A percentile compares a stretch with the other conserved stretches of the same genome.
phyloP scores from a whole-genome alignment of 2,329 filamentous ascomycete genomes.

The Sporothrix euskadiensis region DNA sequence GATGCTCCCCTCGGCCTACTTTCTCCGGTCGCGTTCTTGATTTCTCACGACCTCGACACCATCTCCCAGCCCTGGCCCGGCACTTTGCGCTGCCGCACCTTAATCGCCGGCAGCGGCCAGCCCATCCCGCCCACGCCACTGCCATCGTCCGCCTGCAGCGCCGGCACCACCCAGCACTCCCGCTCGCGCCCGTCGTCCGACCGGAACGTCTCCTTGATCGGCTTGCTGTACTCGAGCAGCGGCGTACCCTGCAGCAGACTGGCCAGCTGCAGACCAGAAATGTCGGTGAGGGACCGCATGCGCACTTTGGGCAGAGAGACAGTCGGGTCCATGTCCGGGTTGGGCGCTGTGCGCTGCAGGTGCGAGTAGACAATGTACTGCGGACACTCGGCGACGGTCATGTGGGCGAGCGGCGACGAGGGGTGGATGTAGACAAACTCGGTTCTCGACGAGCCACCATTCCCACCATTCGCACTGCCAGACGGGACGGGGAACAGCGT shows the following conservation, averaged over 20 bases:
- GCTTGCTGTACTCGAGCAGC: conserved; percentile 81
- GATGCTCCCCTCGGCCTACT: background rate
- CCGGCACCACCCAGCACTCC: conserved; percentile 82
- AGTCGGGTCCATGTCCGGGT: background rate
- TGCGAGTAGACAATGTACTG: conserved; percentile 86
- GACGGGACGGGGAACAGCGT: conserved; percentile 69
- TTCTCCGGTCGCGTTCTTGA: background rate
- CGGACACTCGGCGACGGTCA: conserved; percentile 72
- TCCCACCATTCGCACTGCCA: conserved; percentile 42
- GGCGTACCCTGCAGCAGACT: conserved; percentile 82
- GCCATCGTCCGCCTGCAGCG: conserved; percentile 66
- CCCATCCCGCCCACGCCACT: conserved; percentile 61
- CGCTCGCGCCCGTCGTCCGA: conserved; percentile 50
- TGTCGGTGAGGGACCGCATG: conserved; percentile 83
- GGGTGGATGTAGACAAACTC: conserved; percentile 85
- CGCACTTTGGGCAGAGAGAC: conserved; percentile 67
- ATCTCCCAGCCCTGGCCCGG: conserved; percentile 73
- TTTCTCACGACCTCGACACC: conserved; percentile 40
- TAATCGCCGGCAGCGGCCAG: conserved; percentile 84
- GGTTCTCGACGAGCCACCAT: conserved; percentile 46
- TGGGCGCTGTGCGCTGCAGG: conserved; percentile 65
- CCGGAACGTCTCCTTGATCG: conserved; percentile 74
- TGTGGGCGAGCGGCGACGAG: conserved; percentile 72
- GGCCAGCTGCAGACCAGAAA: conserved; percentile 73
- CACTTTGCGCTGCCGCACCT: conserved; percentile 77